Evolutionary conservation across 495 filamentous ascomycete genomes (phyloP).

Genomic region (Aspergillus cristatus): DNA sequence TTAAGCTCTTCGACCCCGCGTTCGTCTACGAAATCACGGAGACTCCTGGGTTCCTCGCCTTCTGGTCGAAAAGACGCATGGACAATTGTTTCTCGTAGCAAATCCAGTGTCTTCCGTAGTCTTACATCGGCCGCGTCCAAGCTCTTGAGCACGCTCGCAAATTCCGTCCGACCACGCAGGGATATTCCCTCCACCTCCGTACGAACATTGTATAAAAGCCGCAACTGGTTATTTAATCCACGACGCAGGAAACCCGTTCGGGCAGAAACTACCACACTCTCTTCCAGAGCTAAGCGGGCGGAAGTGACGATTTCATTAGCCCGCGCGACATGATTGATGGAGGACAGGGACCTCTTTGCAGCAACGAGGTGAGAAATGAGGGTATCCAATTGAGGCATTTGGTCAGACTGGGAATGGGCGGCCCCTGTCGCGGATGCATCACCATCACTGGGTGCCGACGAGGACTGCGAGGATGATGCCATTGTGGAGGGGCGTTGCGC

Average conservation of each 20-base stretch:
- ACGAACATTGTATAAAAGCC: slow-evolving; percentile 58
- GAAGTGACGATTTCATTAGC: slow-evolving; percentile 79
- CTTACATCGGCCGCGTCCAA: slow-evolving; percentile 67
- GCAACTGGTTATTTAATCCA: slow-evolving; percentile 64
- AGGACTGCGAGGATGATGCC: slow-evolving; percentile 28
- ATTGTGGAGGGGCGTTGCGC: slow-evolving; percentile 9
- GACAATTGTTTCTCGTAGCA: slow-evolving; percentile 62
- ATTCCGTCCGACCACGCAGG: slow-evolving; percentile 44
- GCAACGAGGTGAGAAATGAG: slow-evolving; percentile 76
- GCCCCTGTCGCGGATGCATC: slow-evolving; percentile 6
- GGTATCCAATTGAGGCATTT: slow-evolving; percentile 48
- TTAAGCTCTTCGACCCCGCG: slow-evolving; percentile 61
- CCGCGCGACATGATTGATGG: slow-evolving; percentile 71
- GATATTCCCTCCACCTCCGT: slow-evolving; percentile 49
- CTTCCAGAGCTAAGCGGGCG: slow-evolving; percentile 67
- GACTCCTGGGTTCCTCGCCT: slow-evolving; percentile 54
- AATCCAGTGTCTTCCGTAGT: slow-evolving; percentile 60
- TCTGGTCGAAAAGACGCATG: slow-evolving; percentile 63
- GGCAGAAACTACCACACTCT: slow-evolving; percentile 67
- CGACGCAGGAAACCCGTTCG: slow-evolving; percentile 67
- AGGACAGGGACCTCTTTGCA: slow-evolving; percentile 85
- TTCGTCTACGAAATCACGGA: slow-evolving; percentile 90
- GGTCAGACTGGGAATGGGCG: slow-evolving; percentile 8
- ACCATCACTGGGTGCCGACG: slow-evolving; percentile 14
- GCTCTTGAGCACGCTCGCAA: slow-evolving; percentile 52